Evolutionary conservation across 2,329 filamentous ascomycete genomes (phyloP), one percentile per base, ranked within the genome.

Genomic region (Cryphonectria nitschkei): DNA sequence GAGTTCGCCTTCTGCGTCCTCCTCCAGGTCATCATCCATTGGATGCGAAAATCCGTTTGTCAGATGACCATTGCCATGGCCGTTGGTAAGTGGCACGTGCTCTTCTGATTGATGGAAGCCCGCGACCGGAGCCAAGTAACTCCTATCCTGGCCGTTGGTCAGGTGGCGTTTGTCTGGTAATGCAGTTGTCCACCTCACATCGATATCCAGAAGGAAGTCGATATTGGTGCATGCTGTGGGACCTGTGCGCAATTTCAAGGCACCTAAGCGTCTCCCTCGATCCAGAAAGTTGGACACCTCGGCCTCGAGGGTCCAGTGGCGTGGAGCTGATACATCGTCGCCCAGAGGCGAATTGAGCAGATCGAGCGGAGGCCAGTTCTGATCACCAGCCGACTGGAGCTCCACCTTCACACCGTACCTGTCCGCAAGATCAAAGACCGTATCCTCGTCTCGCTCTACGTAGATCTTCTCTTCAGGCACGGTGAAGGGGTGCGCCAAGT

Each of bases 311-410:
- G 82, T 77, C 80, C 82, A 84, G 66, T 77, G 73, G 41, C 75
- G 75, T 19, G 75, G 68, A 22, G 74, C 71, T 39, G 76, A 76
- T 5, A 75, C 66, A 13, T 79, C 76, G 60, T 75, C 75, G 37
- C 74, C 73, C 60, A 78, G 74, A 39, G 75, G 70, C 37, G 76
- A 74, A 26, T 75, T 75, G 6, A 82, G 69, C 9, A 84, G 74
- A 34, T 84, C 82, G 19, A 84, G 76, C 0, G 87, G 87, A 3
- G 87, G 87, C 87, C 87, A 89, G 52, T 80, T 80, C 14, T 80
- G 78, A 68, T 83, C 82, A 61, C 83, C 83, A 7, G 83, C 83
- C 11, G 86, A 84, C 75, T 87, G 85, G 22, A 89, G 78, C 75
- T 89, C 86, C 54, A 88, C 78, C 29, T 81, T 79, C 19, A 89